These are phyloP conservation scores for Fusarium proliferatum DNA, from an alignment of 2,329 filamentous ascomycete genomes.

Conservation along the genomic window DNA sequence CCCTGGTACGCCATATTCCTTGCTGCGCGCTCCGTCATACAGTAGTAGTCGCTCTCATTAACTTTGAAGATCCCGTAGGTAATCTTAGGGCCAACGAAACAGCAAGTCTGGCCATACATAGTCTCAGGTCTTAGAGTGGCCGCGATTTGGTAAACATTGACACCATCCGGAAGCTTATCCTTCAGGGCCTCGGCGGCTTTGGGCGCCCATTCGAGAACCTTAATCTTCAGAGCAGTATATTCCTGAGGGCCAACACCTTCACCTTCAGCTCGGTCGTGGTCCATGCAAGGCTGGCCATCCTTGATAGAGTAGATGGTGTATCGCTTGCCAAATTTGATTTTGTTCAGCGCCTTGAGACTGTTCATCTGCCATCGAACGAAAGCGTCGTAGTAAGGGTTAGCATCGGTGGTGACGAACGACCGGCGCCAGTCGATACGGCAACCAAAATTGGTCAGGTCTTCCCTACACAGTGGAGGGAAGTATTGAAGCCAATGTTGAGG, in stretches of 20 bases:
- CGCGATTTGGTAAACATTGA: constrained; percentile 88
- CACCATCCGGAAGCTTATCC: constrained; percentile 80
- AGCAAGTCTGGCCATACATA: constrained; percentile 98
- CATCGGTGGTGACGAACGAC: constrained; percentile 93
- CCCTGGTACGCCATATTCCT: constrained; percentile 98
- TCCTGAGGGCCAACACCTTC: constrained; percentile 79
- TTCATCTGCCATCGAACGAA: constrained; percentile 99
- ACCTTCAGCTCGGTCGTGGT: constrained; percentile 60
- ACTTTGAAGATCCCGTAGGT: constrained; percentile 46
- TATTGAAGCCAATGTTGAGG: constrained; percentile 91
- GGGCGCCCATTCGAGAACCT: constrained; percentile 88
- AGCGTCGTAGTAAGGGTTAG: constrained; percentile 95
- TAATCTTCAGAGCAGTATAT: constrained; percentile 92
- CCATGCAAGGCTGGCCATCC: constrained; percentile 60
- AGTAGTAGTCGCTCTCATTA: neutral
- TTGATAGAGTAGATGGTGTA: constrained; percentile 84
- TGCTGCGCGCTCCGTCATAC: constrained; percentile 81
- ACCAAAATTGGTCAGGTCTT: constrained; percentile 85
- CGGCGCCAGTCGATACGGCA: constrained; percentile 93
- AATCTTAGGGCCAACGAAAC: constrained; percentile 92
- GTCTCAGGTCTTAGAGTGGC: constrained; percentile 95
- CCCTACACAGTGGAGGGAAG: constrained; percentile 73
- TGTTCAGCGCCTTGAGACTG: constrained; percentile 85
- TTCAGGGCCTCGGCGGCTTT: constrained; percentile 77
- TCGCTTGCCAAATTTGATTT: constrained; percentile 92